Conservation (phyloP, 257 asterid species). For the Solanum chaucha region DNA sequence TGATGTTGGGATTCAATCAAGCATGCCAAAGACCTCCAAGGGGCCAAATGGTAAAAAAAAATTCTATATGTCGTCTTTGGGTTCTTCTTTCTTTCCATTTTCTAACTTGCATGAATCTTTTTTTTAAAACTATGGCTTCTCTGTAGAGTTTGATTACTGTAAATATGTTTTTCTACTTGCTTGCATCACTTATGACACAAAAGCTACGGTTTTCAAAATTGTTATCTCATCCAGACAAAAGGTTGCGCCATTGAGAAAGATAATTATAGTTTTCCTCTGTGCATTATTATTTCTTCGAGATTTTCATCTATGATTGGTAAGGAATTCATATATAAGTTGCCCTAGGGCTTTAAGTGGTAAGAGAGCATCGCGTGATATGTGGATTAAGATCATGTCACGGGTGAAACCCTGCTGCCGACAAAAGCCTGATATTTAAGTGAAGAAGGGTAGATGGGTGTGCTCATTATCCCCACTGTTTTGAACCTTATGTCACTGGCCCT, state of each 20-base stretch:
- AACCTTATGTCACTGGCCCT: background rate
- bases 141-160: background rate
- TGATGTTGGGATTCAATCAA: slow-evolving; percentile 33
- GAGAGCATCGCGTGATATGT: background rate
- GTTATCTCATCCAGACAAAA: background rate
- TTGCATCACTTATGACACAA: background rate
- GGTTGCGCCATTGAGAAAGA: background rate
- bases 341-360: background rate
- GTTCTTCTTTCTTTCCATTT: background rate
- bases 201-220: background rate
- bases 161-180: background rate
- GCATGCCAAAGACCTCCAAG: slow-evolving; percentile 33
- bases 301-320: background rate
- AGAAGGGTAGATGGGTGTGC: background rate
- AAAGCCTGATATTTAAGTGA: background rate
- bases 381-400: background rate
- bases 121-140: background rate
- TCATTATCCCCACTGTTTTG: background rate
- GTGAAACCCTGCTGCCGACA: background rate
- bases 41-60: slow-evolving; percentile 25
- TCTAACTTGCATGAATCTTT: background rate
- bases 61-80: background rate
- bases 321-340: background rate
- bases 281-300: background rate
- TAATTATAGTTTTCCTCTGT: background rate